These are phyloP conservation scores for Aspergillus glaucus DNA, from an alignment of 2,329 filamentous ascomycete species.

Conservation along the genomic window DNA sequence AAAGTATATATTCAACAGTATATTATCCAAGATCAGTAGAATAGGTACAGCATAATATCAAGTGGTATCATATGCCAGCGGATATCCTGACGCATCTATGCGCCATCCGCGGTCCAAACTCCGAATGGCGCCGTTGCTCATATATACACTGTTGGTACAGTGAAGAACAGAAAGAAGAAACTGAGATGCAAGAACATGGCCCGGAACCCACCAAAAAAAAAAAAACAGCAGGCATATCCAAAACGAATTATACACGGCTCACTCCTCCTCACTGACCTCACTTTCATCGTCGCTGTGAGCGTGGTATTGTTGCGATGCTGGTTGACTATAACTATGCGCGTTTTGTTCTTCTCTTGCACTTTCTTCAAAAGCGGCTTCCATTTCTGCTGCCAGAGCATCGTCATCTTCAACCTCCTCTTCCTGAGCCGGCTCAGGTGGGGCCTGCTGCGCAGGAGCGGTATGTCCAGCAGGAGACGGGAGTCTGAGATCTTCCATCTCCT, in stretches of 20 bases:
- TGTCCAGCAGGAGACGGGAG: constrained; percentile 32
- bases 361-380: constrained; percentile 50
- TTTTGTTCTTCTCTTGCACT: constrained; percentile 37
- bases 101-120: constrained; percentile 9
- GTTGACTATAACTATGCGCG: constrained; percentile 30
- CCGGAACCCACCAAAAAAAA: constrained; percentile 1
- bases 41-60: neutral
- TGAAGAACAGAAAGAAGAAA: neutral
- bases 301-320: constrained; percentile 26
- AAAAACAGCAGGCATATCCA: neutral
- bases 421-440: constrained; percentile 15
- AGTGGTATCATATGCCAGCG: constrained; percentile 12
- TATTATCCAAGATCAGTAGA: neutral
- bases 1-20: neutral
- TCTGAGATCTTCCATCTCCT: constrained; percentile 33
- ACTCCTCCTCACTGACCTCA: constrained; percentile 63
- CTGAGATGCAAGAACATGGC: neutral
- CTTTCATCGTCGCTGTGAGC: constrained; percentile 51
- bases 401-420: constrained; percentile 37
- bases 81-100: neutral
- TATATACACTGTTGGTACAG: constrained; percentile 4
- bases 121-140: constrained; percentile 10
- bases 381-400: constrained; percentile 51
- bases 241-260: constrained; percentile 6
- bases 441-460: constrained; percentile 11